Evolutionary conservation across 345 rosid genomes (phyloP).

Genomic region (Sonneratia alba): DNA sequence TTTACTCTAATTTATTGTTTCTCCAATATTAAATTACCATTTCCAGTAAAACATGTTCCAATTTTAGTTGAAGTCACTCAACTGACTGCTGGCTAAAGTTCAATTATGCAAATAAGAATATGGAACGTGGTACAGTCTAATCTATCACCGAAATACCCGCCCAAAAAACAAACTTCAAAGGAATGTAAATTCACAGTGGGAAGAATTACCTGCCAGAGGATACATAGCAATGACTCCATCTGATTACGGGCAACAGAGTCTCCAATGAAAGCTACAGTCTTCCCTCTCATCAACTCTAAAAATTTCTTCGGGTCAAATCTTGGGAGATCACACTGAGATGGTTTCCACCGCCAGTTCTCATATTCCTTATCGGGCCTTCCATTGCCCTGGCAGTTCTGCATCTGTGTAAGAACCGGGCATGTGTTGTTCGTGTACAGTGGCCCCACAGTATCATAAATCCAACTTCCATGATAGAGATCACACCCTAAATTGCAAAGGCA

Average conservation of each 20-base stretch:
- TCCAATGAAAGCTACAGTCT: conserved; percentile 84
- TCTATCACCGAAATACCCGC: background rate
- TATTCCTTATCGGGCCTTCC: conserved; percentile 91
- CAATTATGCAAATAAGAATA: background rate
- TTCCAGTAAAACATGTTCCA: background rate
- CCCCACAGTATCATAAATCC: conserved; percentile 77
- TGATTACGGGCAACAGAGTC: conserved; percentile 98
- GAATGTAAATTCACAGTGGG: background rate
- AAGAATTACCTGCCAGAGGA: conserved; percentile 94
- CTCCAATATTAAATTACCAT: background rate
- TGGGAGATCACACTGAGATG: conserved; percentile 75
- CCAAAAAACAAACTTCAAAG: background rate
- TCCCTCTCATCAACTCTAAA: conserved; percentile 88
- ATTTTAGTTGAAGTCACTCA: background rate
- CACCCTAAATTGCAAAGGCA: conserved; percentile 42
- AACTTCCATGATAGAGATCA: conserved; percentile 69
- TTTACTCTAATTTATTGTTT: background rate
- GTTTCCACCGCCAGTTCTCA: conserved; percentile 96
- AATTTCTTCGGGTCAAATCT: conserved; percentile 82
- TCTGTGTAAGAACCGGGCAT: conserved; percentile 85
- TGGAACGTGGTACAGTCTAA: background rate
- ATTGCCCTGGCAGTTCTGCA: conserved; percentile 99
- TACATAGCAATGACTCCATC: conserved; percentile 95
- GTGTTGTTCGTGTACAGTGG: conserved; percentile 85
- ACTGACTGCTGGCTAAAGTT: background rate